Evolutionary conservation across 2,329 filamentous ascomycete genomes (phyloP), one percentile per base, ranked within the genome.

Genomic region (Dactylellina haptotyla): DNA sequence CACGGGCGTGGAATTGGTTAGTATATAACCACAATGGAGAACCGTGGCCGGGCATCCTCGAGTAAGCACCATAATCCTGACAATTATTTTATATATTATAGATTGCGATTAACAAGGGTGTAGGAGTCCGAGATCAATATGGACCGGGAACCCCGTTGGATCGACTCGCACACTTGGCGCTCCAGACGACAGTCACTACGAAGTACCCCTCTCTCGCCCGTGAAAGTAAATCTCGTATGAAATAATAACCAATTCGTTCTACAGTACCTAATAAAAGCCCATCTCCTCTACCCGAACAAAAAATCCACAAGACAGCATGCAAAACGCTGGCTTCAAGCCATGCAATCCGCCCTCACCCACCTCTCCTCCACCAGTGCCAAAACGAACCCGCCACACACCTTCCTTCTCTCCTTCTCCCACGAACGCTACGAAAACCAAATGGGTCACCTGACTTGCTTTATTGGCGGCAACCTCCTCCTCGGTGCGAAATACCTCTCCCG

Each of bases 211-310:
- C 23, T 30, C 10, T 48, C 3, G 28, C n/a, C 12, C 32, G 20
- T n/a, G 26, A 6, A 20, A 8, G 23, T 10, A 23, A 54, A 26
- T 16, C 28, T 5, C 8, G 4, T 20, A 4, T 57, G 10, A 20
- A 41, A 54, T 3, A n/a, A 4, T 45, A 12, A 32, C n/a, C 34
- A 4, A 46, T 45, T 14, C 18, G 9, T 50, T 39, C 61, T 50
- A 82, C 80, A 83, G 74, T 96, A 96, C 78, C 85, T 96, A 30
- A 89, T 96, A 80, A 96, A 96, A 84, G 94, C 95, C 89, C 95
- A 89, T 78, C 81, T 95, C 12, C 69, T 96, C 94, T 80, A 89
- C 92, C 79, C 84, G 86, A 0, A 78, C 80, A 81, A 83, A 56
- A 80, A 78, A 8, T 84, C 87, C 4, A 96, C 91, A 76, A 81